A percentile compares a stretch with the other conserved stretches of the same genome.
Conservation (phyloP, 2,329 filamentous ascomycete genomes). For the Aspergillus uvarum region DNA sequence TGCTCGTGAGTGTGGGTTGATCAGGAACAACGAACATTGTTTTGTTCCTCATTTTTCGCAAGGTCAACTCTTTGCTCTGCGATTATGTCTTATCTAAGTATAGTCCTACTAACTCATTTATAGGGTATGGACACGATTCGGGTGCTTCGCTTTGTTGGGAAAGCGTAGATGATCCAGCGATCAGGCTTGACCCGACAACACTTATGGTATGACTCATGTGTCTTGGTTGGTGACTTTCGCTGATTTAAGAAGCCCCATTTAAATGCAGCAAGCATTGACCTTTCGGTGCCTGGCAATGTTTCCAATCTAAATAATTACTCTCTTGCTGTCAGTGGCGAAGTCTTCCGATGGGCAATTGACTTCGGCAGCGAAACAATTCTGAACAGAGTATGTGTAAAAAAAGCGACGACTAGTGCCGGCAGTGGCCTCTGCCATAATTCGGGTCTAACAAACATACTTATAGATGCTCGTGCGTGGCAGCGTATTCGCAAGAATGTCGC, state of each 20-base stretch:
- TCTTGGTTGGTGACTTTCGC: conserved; percentile 59
- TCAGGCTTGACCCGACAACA: conserved; percentile 74
- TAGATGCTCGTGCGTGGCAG: conserved; percentile 88
- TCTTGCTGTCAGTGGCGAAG: conserved; percentile 84
- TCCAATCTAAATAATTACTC: conserved; percentile 81
- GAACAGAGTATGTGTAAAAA: conserved; percentile 55
- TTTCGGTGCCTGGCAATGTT: conserved; percentile 81
- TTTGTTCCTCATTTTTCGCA: conserved; percentile 87
- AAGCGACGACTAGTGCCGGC: background rate
- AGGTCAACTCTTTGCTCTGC: conserved; percentile 42
- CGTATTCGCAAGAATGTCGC: conserved; percentile 97
- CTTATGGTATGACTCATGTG: conserved; percentile 56
- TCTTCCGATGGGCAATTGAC: conserved; percentile 95
- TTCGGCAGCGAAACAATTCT: conserved; percentile 80
- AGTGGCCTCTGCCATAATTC: background rate
- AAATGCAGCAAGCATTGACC: conserved; percentile 68
- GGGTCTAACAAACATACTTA: background rate
- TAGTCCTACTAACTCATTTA: background rate
- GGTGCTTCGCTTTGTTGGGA: conserved; percentile 81
- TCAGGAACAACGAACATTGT: conserved; percentile 79
- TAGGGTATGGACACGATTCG: conserved; percentile 70
- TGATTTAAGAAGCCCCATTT: conserved; percentile 28
- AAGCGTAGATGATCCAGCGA: conserved; percentile 83
- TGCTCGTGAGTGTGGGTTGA: conserved; percentile 81
- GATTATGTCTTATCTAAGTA: background rate